Evolutionary conservation across 768 basidiomycete genomes (phyloP).

Genomic region (Collybia sordida): DNA sequence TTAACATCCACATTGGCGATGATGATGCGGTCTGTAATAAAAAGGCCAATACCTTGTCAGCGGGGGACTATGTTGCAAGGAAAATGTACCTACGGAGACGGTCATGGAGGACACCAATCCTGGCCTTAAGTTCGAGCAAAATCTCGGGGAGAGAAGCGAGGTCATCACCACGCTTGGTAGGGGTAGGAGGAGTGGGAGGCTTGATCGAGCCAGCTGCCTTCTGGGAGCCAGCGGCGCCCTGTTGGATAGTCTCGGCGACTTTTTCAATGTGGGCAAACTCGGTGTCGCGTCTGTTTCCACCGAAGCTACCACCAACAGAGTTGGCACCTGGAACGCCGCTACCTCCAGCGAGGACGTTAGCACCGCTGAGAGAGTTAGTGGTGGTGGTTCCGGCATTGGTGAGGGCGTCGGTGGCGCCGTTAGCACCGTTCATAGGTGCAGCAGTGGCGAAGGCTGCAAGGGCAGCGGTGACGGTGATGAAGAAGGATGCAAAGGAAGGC

Average conservation of each 20-base stretch:
- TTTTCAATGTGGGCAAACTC: not conserved
- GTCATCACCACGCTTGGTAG: not conserved
- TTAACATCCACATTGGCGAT: conserved; percentile 8
- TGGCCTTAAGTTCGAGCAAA: not conserved
- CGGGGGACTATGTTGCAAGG: not conserved
- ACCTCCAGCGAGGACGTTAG: not conserved
- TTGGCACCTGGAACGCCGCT: not conserved
- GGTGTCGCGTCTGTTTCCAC: not conserved
- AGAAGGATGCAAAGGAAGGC: conserved; percentile 19
- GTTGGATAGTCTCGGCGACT: not conserved
- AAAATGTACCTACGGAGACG: conserved; percentile 1
- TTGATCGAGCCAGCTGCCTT: not conserved
- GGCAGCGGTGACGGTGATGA: conserved; percentile 14
- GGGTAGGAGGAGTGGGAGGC: not conserved
- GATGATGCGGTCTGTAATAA: conserved; percentile 2
- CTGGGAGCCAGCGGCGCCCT: not conserved
- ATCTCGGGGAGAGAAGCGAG: conserved; percentile 8
- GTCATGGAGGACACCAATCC: not conserved
- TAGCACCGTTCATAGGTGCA: conserved; percentile 5
- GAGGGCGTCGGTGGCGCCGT: not conserved
- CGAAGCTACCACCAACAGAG: not conserved
- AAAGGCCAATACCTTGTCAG: not conserved
- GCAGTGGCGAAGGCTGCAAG: conserved; percentile 16
- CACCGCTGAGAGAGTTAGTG: not conserved
- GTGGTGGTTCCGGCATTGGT: not conserved